Conservation (phyloP, 108 stramenopile species). For the Nitzschia inconspicua region DNA sequence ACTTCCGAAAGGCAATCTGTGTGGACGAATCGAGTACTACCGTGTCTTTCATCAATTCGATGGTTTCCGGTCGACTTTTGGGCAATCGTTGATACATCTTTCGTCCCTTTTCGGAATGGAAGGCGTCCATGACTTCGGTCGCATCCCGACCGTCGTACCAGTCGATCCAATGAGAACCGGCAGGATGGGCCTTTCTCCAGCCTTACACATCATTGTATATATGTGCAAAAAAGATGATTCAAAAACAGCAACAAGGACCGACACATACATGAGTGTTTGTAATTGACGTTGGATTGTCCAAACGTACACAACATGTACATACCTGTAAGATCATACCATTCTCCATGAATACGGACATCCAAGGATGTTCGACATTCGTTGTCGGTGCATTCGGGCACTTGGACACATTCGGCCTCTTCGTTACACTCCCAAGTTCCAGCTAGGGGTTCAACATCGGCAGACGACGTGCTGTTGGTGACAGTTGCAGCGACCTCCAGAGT, state of each 20-base stretch:
- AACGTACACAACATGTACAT: conserved; percentile 10
- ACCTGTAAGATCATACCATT: conserved; percentile 89
- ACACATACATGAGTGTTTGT: not conserved
- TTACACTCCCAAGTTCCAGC: conserved; percentile 62
- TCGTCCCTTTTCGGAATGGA: conserved; percentile 79
- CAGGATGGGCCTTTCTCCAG: conserved; percentile 91
- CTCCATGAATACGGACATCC: conserved; percentile 81
- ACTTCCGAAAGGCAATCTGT: conserved; percentile 78
- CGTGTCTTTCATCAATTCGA: conserved; percentile 34
- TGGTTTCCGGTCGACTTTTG: conserved; percentile 33
- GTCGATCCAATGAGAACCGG: conserved; percentile 91
- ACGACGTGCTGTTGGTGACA: no score
- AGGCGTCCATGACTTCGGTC: conserved; percentile 93
- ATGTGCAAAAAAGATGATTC: not conserved
- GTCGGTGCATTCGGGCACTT: conserved; percentile 62
- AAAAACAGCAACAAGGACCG: not conserved
- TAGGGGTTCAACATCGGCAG: not conserved
- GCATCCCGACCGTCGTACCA: conserved; percentile 92
- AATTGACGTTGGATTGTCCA: not conserved
- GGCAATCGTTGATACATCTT: conserved; percentile 80
- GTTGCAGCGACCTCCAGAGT: no score
- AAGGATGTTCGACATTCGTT: conserved; percentile 58
- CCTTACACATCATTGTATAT: conserved; percentile 17
- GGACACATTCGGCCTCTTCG: conserved; percentile 67
- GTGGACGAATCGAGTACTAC: conserved; percentile 49